These are phyloP conservation scores for Ceraceosorus bombacis DNA, from an alignment of 1,284 basidiomycete genomes.

Conservation along the genomic window DNA sequence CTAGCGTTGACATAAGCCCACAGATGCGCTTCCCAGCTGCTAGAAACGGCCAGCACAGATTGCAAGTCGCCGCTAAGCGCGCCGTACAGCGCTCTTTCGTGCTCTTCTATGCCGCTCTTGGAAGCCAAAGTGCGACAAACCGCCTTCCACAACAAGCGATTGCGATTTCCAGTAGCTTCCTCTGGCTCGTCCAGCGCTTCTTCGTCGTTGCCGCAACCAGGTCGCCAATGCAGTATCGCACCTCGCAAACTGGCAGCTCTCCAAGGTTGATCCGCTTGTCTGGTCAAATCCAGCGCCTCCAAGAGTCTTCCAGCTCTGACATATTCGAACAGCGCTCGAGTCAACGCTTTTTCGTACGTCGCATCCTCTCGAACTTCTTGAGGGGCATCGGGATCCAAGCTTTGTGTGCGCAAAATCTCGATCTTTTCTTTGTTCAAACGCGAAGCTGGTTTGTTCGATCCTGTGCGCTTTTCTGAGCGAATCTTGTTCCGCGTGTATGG, in stretches of 20 bases:
- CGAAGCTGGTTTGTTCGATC: constrained; percentile 9
- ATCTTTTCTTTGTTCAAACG: constrained; percentile 2
- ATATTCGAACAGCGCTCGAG: constrained; percentile 67
- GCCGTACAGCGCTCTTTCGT: constrained; percentile 78
- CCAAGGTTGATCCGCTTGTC: constrained; percentile 81
- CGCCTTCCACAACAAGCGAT: constrained; percentile 42
- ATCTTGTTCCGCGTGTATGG: constrained; percentile 44
- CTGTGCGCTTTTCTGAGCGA: constrained; percentile 34
- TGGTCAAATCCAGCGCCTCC: constrained; percentile 72
- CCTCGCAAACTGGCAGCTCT: constrained; percentile 76
- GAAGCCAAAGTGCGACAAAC: constrained; percentile 35
- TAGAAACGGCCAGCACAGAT: constrained; percentile 67
- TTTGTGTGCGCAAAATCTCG: neutral
- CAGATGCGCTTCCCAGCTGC: constrained; percentile 81
- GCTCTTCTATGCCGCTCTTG: constrained; percentile 60
- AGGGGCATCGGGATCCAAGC: neutral
- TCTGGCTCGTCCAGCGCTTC: constrained; percentile 21
- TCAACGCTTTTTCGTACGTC: constrained; percentile 66
- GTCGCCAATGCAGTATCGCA: constrained; percentile 50
- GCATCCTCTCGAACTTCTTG: neutral
- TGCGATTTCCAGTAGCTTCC: constrained; percentile 37
- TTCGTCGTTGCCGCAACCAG: constrained; percentile 7
- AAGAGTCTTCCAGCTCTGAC: constrained; percentile 73
- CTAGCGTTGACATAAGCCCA: constrained; percentile 84
- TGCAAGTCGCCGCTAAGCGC: constrained; percentile 75